These are phyloP conservation scores for Linnemannia zychae DNA, from an alignment of 192 early-diverging fungal genomes.

Conservation along the genomic window DNA sequence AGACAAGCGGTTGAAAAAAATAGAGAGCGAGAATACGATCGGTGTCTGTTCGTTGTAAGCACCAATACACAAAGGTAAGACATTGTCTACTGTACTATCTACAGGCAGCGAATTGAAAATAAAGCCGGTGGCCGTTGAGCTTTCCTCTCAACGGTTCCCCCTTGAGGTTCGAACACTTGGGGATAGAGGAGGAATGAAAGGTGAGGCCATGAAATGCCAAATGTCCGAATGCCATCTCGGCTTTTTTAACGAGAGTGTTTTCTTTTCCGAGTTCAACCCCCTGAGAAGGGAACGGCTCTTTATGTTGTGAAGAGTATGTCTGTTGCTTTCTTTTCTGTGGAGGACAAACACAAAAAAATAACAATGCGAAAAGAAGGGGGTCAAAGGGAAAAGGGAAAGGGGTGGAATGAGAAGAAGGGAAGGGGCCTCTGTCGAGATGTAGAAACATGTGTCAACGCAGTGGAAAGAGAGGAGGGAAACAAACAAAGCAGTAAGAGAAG, in stretches of 20 bases:
- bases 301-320: background rate
- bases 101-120: background rate
- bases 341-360: background rate
- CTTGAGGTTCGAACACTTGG: too few relatives aligned
- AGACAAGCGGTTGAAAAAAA: background rate
- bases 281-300: conserved; percentile 4
- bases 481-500: too few relatives aligned
- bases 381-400: background rate
- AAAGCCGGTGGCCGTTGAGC: background rate
- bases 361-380: background rate
- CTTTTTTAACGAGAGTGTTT: background rate
- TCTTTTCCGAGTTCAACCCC: background rate
- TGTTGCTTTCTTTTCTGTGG: background rate
- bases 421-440: too few relatives aligned
- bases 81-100: background rate
- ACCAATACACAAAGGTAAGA: background rate
- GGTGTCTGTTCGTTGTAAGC: background rate
- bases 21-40: background rate
- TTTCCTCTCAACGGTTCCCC: too few relatives aligned
- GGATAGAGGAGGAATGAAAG: too few relatives aligned
- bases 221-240: too few relatives aligned
- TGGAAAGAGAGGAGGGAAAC: too few relatives aligned
- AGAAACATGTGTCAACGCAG: too few relatives aligned
- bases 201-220: too few relatives aligned
- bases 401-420: too few relatives aligned